These are phyloP conservation scores for Solanum clarkiae DNA, from an alignment of 257 asterid genomes.

Conservation along the genomic window DNA sequence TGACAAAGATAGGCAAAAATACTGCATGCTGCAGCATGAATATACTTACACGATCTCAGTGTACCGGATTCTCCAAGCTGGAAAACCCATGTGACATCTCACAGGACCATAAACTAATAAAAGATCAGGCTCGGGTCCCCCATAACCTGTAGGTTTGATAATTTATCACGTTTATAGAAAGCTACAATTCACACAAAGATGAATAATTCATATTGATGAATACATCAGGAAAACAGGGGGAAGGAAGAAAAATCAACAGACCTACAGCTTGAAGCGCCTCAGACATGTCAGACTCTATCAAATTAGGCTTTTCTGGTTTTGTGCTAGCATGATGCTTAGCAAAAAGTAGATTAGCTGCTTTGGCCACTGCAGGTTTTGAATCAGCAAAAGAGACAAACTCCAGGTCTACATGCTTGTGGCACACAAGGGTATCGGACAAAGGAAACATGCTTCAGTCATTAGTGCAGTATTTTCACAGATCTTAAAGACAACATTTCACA, in stretches of 20 bases:
- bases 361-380: slow-evolving; percentile 75
- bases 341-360: slow-evolving; percentile 66
- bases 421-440: slow-evolving; percentile 11
- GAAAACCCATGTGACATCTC: slow-evolving; percentile 93
- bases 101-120: slow-evolving; percentile 77
- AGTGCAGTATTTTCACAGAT: slow-evolving; percentile 1
- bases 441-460: slow-evolving; percentile 23
- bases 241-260: slow-evolving; percentile 15
- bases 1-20: background rate
- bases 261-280: slow-evolving; percentile 65
- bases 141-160: slow-evolving; percentile 43
- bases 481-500: background rate
- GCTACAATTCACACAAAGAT: background rate
- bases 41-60: slow-evolving; percentile 88
- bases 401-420: slow-evolving; percentile 34
- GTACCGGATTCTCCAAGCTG: slow-evolving; percentile 91
- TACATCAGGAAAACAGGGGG: background rate
- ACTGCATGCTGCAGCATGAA: background rate
- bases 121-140: slow-evolving; percentile 67
- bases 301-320: slow-evolving; percentile 21
- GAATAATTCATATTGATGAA: background rate
- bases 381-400: slow-evolving; percentile 69
- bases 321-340: slow-evolving; percentile 35
- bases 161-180: background rate
- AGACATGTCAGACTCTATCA: slow-evolving; percentile 65